Percentiles rank a stretch among this genome's conserved stretches.
These are phyloP conservation scores for Amanita exitialis DNA, from an alignment of 768 basidiomycete genomes.

Conservation along the genomic window DNA sequence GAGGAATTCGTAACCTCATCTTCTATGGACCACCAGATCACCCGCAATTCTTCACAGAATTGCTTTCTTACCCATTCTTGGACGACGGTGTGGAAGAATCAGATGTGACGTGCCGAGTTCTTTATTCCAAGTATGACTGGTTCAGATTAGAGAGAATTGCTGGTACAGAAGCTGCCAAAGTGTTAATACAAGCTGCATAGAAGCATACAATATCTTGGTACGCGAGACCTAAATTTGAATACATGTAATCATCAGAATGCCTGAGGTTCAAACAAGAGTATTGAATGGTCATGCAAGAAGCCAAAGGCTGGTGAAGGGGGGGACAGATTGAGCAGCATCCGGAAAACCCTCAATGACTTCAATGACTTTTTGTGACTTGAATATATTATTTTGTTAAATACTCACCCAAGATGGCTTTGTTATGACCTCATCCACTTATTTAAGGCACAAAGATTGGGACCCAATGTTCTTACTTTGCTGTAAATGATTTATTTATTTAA, in stretches of 20 bases:
- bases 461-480: too few species aligned
- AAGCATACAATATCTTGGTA: background rate
- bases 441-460: too few species aligned
- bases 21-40: slow-evolving; percentile 93
- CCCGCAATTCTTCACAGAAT: slow-evolving; percentile 85
- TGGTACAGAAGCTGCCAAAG: slow-evolving; percentile 36
- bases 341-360: too few species aligned
- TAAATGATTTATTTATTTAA: too few species aligned
- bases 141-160: slow-evolving; percentile 83
- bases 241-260: background rate
- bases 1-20: slow-evolving; percentile 86
- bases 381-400: too few species aligned
- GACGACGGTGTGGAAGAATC: slow-evolving; percentile 79
- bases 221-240: background rate
- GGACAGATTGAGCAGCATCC: too few species aligned
- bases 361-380: too few species aligned
- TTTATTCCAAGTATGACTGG: slow-evolving; percentile 88
- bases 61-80: slow-evolving; percentile 84
- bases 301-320: too few species aligned
- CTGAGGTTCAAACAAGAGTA: too few species aligned
- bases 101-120: slow-evolving; percentile 73
- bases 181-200: slow-evolving; percentile 25
- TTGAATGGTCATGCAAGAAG: too few species aligned
- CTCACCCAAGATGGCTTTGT: too few species aligned
- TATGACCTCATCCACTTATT: too few species aligned